Evolutionary conservation across 2,329 filamentous ascomycete genomes (phyloP).

Genomic region (Penicillium sp.): DNA sequence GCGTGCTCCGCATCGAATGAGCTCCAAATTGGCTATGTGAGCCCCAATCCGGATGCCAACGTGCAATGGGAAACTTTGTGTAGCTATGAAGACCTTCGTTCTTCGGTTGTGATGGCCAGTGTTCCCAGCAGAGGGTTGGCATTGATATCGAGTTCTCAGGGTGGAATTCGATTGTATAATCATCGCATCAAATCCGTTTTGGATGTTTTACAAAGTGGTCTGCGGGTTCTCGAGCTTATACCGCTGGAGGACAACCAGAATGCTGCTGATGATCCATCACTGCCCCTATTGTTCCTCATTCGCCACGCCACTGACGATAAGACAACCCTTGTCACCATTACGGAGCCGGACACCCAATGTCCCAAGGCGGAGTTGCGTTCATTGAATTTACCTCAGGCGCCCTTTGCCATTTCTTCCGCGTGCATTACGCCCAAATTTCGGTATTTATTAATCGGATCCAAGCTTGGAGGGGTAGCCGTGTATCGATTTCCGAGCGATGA

Average conservation of each 20-base stretch:
- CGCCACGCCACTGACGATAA: slow-evolving; percentile 23
- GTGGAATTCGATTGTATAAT: slow-evolving; percentile 33
- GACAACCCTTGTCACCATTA: slow-evolving; percentile 28
- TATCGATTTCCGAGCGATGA: slow-evolving; percentile 32
- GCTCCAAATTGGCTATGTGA: slow-evolving; percentile 28
- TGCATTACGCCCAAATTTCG: slow-evolving; percentile 28
- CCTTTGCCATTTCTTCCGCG: slow-evolving; percentile 51
- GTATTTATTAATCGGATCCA: slow-evolving; percentile 51
- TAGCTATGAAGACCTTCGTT: slow-evolving; percentile 27
- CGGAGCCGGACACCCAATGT: slow-evolving; percentile 8
- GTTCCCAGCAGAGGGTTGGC: slow-evolving; percentile 29
- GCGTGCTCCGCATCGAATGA: slow-evolving; percentile 27
- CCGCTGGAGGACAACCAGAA: slow-evolving; percentile 17
- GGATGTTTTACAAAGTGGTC: slow-evolving; percentile 22
- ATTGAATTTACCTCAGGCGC: slow-evolving; percentile 34
- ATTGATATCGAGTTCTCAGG: slow-evolving; percentile 32
- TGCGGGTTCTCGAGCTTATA: slow-evolving; percentile 28
- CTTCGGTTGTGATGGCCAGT: slow-evolving; percentile 29
- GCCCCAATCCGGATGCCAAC: slow-evolving; percentile 7
- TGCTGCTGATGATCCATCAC: neutral
- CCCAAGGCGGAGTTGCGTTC: slow-evolving; percentile 38
- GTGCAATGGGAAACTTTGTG: slow-evolving; percentile 27
- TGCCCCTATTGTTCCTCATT: slow-evolving; percentile 23
- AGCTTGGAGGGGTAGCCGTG: slow-evolving; percentile 50
- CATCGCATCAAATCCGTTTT: slow-evolving; percentile 28